Conservation (phyloP, 2,329 filamentous ascomycete species). For the Apiospora malaysiana region DNA sequence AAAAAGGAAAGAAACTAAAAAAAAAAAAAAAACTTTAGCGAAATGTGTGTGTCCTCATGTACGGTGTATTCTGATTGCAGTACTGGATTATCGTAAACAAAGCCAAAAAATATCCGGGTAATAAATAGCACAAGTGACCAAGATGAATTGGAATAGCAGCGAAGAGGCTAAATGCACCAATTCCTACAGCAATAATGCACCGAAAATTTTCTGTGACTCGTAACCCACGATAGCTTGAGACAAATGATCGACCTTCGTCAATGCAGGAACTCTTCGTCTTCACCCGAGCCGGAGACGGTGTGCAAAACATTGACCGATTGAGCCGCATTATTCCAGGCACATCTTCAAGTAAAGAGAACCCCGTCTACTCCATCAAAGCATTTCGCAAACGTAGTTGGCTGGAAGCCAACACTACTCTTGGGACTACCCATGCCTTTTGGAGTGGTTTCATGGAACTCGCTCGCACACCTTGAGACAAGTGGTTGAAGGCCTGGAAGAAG, state of each 20-base stretch:
- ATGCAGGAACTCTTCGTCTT: background rate
- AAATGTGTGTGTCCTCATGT: too few species aligned
- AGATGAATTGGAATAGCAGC: too few species aligned
- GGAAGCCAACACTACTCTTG: background rate
- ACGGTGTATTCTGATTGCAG: too few species aligned
- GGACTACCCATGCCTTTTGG: background rate
- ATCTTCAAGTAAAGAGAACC: background rate
- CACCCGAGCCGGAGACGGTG: background rate
- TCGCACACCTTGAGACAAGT: background rate
- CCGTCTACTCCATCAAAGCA: background rate
- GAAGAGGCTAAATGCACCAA: background rate
- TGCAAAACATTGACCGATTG: background rate
- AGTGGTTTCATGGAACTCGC: background rate
- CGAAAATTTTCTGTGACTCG: constrained; percentile 4
- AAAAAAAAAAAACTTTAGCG: too few species aligned
- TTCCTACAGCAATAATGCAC: background rate
- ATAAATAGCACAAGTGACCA: background rate
- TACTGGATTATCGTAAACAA: background rate
- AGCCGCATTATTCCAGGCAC: background rate
- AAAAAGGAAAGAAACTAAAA: too few species aligned
- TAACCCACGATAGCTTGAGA: background rate
- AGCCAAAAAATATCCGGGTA: background rate
- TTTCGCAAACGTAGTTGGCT: background rate
- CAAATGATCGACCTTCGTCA: constrained; percentile 10
- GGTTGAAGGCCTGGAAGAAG: background rate